These are phyloP conservation scores for Stropharia rugosoannulata DNA, from an alignment of 768 basidiomycete genomes.

Conservation along the genomic window DNA sequence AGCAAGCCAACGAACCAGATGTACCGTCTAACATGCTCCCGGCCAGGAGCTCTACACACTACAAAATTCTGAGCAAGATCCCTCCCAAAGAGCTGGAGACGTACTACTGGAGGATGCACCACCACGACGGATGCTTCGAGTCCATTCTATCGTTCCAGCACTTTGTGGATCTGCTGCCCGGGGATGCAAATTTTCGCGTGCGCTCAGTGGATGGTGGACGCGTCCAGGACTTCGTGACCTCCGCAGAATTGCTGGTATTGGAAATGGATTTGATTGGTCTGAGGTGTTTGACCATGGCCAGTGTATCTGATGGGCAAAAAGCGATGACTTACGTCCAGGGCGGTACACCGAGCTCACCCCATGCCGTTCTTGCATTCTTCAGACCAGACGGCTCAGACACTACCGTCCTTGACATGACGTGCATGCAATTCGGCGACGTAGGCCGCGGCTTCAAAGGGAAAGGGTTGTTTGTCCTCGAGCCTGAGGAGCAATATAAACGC, in stretches of 20 bases:
- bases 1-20: conserved; percentile 11
- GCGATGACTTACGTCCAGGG: conserved; percentile 16
- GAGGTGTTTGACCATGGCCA: conserved; percentile 8
- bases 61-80: background rate
- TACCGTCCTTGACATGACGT: conserved; percentile 19
- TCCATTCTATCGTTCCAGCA: conserved; percentile 19
- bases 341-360: background rate
- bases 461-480: conserved; percentile 22
- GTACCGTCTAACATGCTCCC: conserved; percentile 19
- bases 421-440: conserved; percentile 23
- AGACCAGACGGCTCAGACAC: conserved; percentile 8
- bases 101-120: conserved; percentile 21
- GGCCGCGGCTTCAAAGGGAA: conserved; percentile 20
- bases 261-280: conserved; percentile 17
- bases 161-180: conserved; percentile 22
- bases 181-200: conserved; percentile 14
- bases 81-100: conserved; percentile 18
- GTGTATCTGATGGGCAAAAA: conserved; percentile 5
- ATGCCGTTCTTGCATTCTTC: conserved; percentile 20
- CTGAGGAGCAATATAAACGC: conserved; percentile 9
- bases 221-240: conserved; percentile 8
- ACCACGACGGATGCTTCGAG: conserved; percentile 21
- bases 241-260: conserved; percentile 12
- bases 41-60: background rate
- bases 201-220: conserved; percentile 11